Conservation (phyloP, 371 early-diverging fungal species). For the Mucor sp. region DNA sequence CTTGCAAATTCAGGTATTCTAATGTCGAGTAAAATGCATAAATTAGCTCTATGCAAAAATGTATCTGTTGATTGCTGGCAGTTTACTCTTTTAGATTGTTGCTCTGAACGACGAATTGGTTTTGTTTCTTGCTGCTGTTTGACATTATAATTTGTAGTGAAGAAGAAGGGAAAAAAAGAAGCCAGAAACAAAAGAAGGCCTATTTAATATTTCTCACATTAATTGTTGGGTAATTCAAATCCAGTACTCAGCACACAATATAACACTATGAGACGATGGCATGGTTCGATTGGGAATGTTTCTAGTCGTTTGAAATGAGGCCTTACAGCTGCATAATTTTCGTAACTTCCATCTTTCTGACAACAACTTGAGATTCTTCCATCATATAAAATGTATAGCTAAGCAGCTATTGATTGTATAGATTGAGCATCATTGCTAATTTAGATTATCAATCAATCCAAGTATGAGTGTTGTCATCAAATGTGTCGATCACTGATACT, state of each 20-base stretch:
- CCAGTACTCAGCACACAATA: not conserved
- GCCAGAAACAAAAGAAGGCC: not conserved
- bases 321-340: too few species aligned
- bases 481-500: too few species aligned
- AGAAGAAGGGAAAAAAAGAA: not conserved
- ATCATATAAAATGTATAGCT: too few species aligned
- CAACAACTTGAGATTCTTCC: too few species aligned
- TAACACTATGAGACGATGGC: too few species aligned
- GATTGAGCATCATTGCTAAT: too few species aligned
- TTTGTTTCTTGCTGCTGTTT: not conserved
- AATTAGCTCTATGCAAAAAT: not conserved
- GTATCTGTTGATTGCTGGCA: not conserved
- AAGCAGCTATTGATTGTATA: too few species aligned
- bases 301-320: too few species aligned
- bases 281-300: too few species aligned
- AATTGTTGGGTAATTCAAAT: not conserved
- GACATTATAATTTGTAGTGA: not conserved
- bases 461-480: too few species aligned
- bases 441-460: too few species aligned
- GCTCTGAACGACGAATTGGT: not conserved
- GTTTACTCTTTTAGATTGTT: not conserved
- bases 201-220: not conserved
- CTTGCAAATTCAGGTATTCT: constrained; percentile 32
- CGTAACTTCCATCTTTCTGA: too few species aligned
- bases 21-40: not conserved